Conservation (phyloP, 2,329 filamentous ascomycete genomes). For the Endocalyx cinctus region DNA sequence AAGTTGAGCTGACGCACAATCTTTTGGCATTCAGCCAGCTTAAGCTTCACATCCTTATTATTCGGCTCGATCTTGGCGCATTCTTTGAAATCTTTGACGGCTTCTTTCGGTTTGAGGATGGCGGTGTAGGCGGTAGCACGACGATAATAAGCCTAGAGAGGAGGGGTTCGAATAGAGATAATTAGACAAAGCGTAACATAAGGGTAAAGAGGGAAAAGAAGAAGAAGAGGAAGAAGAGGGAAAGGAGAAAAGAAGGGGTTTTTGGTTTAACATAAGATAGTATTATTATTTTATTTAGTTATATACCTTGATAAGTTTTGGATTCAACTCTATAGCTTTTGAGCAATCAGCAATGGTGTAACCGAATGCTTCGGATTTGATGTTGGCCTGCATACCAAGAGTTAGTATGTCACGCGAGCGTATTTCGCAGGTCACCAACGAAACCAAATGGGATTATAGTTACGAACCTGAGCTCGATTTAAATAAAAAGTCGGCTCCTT, state of each 20-base stretch:
- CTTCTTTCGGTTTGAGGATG: conserved; percentile 83
- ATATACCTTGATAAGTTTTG: conserved; percentile 78
- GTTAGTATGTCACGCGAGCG: conserved; percentile 43
- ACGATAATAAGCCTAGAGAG: conserved; percentile 78
- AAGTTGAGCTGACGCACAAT: conserved; percentile 89
- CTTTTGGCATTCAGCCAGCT: conserved; percentile 90
- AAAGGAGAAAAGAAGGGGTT: no score
- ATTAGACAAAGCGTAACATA: conserved; percentile 7
- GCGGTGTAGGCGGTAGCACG: conserved; percentile 88
- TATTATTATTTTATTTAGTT: no score
- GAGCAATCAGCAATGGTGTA: conserved; percentile 88
- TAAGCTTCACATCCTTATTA: conserved; percentile 88
- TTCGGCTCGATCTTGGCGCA: conserved; percentile 81
- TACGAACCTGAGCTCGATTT: conserved; percentile 84
- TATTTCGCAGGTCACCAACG: background rate
- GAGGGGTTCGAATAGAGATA: no score
- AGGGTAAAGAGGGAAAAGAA: background rate
- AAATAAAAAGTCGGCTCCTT: conserved; percentile 86
- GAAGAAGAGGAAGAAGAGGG: no score
- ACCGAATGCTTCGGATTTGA: conserved; percentile 93
- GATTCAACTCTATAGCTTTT: conserved; percentile 85
- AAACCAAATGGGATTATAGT: background rate
- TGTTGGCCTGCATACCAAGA: conserved; percentile 66
- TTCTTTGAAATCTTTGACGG: conserved; percentile 85
- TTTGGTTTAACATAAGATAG: no score